Percentiles rank a stretch among this genome's conserved stretches.
Conservation (phyloP, 1,284 basidiomycete genomes). For the Mycena sp. region DNA sequence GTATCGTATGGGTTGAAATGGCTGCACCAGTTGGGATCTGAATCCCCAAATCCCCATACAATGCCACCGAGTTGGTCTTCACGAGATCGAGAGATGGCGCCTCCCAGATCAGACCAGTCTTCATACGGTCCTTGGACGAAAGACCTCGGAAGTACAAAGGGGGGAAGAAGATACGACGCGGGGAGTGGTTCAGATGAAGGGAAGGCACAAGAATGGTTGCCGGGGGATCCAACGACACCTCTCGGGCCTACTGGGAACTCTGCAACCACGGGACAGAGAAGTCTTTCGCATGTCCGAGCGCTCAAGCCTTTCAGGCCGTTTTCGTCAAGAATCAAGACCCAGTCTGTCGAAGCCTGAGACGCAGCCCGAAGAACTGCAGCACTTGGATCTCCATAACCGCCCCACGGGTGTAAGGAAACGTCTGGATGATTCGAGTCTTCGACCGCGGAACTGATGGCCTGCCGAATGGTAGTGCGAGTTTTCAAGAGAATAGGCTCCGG, state of each 20-base stretch:
- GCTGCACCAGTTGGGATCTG: constrained; percentile 36
- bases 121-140: constrained; percentile 38
- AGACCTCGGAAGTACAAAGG: constrained; percentile 57
- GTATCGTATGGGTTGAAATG: not conserved
- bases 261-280: constrained; percentile 48
- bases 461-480: constrained; percentile 48
- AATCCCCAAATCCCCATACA: constrained; percentile 33
- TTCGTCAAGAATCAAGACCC: constrained; percentile 62
- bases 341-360: constrained; percentile 52
- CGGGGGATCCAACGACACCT: constrained; percentile 44
- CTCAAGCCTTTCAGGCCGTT: constrained; percentile 47
- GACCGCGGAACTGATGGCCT: constrained; percentile 37
- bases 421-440: constrained; percentile 47
- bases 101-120: constrained; percentile 57
- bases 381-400: constrained; percentile 37
- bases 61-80: constrained; percentile 43
- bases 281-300: constrained; percentile 41
- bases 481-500: constrained; percentile 49
- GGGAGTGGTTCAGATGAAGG: constrained; percentile 41
- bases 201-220: constrained; percentile 41
- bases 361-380: constrained; percentile 47
- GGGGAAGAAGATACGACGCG: constrained; percentile 63
- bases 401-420: constrained; percentile 53
- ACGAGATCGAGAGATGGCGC: constrained; percentile 39
- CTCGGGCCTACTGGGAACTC: constrained; percentile 55